Base-by-base conservation (phyloP, 139 green algal genomes). In the Nannochloris sp. region DNA sequence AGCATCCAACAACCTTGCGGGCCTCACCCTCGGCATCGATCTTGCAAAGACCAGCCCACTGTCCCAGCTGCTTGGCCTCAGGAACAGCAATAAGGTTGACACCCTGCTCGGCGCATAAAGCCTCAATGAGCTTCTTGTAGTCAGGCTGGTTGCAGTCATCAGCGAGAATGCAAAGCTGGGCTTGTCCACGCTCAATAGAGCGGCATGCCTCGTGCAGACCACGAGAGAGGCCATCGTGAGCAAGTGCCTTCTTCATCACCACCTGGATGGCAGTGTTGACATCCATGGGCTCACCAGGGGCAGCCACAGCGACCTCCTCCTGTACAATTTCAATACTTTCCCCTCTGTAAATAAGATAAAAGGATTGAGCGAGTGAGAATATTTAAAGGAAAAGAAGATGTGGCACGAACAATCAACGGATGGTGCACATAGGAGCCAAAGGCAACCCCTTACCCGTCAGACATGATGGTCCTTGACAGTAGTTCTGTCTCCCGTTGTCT, bases 71-170 rank as follows among this genome's bases (percentile, higher is more conserved):
- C 90, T 96, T 92, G 68, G 63, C 55, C 59, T 89, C 81, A n/a
- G 88, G 86, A 42, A 97, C 90, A 32, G 81, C 87, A 67, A 99
- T 92, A 51, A 99, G 82, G 87, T 89, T 89, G 10, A 99, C 92
- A 45, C 45, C 61, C 69, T 97, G 85, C 90, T 99, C 95, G 37
- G 86, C 78, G 83, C 94, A 99, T 56, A 99, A 88, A 0, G 89
- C 95, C 87, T 98, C 86, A 25, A 99, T 93, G 45, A 99, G 90
- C 89, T 99, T 99, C 78, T 92, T 96, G 87, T 98, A 99, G 82
- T 98, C 92, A 59, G 92, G 85, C 81, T 99, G 87, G 85, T 98
- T 91, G 88, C 92, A 98, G 87, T 99, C 90, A 73, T 98, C 84
- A 29, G 94, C 92, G 36, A 99, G 82, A 60, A 99, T 85, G 79